phyloP scores from a whole-genome alignment of 495 filamentous ascomycete genomes.

The Penicillium robsamsonii region DNA sequence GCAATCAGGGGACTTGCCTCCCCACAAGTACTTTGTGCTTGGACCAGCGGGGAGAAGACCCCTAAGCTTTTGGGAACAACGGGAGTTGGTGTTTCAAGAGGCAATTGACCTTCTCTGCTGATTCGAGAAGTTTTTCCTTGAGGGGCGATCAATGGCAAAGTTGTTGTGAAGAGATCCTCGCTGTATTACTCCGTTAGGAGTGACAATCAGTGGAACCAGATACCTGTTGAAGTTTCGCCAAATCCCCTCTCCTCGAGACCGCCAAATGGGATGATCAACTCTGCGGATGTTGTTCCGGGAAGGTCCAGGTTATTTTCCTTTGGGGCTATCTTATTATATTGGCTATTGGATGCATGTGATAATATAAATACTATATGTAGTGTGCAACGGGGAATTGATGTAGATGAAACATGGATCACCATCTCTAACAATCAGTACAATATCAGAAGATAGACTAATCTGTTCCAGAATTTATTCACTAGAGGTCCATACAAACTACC shows the following conservation, averaged over 20 bases:
- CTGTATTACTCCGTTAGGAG: constrained; percentile 21
- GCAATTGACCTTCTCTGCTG: neutral
- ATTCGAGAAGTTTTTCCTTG: constrained; percentile 14
- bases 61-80: constrained; percentile 4
- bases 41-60: constrained; percentile 12
- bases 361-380: neutral
- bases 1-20: constrained; percentile 27
- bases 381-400: neutral
- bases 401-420: neutral
- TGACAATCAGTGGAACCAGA: constrained; percentile 35
- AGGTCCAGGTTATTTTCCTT: constrained; percentile 4
- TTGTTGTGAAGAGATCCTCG: constrained; percentile 21
- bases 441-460: neutral
- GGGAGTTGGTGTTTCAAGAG: neutral
- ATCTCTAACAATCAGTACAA: neutral
- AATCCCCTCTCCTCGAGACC: constrained; percentile 14
- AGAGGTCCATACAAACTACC: constrained; percentile 4
- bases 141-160: constrained; percentile 1
- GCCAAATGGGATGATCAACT: constrained; percentile 15
- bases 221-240: constrained; percentile 7
- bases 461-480: neutral
- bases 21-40: constrained; percentile 14
- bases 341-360: constrained; percentile 1
- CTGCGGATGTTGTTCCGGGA: constrained; percentile 11
- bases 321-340: neutral